Evolutionary conservation across 371 early-diverging fungal genomes (phyloP).

Genomic region (Mortierella sp.): DNA sequence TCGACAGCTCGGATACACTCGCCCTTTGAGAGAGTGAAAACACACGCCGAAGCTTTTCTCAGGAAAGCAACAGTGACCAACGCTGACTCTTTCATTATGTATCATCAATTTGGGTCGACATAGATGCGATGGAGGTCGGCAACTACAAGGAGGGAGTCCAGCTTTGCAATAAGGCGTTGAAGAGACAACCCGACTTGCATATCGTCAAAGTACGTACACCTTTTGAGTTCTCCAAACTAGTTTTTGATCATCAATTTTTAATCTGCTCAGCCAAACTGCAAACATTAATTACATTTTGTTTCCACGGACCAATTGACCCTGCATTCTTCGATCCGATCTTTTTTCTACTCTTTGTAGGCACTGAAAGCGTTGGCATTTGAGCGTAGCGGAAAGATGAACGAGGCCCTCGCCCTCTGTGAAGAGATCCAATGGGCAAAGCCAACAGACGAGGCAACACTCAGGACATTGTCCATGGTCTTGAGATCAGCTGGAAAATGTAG

Average conservation of each 20-base stretch:
- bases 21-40: not conserved
- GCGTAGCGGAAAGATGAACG: slow-evolving; percentile 75
- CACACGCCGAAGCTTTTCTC: not conserved
- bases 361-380: slow-evolving; percentile 86
- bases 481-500: slow-evolving; percentile 75
- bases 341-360: slow-evolving; percentile 72
- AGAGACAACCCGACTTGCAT: slow-evolving; percentile 78
- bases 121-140: slow-evolving; percentile 84
- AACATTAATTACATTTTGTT: not conserved
- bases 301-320: not conserved
- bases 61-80: not conserved
- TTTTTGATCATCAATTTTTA: not conserved
- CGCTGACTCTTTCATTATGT: not conserved
- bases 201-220: slow-evolving; percentile 69
- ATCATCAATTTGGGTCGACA: not conserved
- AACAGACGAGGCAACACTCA: slow-evolving; percentile 81
- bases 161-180: slow-evolving; percentile 78
- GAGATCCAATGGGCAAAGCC: slow-evolving; percentile 79
- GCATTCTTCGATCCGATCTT: not conserved
- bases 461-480: slow-evolving; percentile 81
- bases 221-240: not conserved
- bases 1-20: not conserved
- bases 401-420: slow-evolving; percentile 79
- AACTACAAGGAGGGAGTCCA: slow-evolving; percentile 79
- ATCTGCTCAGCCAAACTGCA: not conserved